Conservation (phyloP, 2,329 filamentous ascomycete genomes). For the Capronia americana region DNA sequence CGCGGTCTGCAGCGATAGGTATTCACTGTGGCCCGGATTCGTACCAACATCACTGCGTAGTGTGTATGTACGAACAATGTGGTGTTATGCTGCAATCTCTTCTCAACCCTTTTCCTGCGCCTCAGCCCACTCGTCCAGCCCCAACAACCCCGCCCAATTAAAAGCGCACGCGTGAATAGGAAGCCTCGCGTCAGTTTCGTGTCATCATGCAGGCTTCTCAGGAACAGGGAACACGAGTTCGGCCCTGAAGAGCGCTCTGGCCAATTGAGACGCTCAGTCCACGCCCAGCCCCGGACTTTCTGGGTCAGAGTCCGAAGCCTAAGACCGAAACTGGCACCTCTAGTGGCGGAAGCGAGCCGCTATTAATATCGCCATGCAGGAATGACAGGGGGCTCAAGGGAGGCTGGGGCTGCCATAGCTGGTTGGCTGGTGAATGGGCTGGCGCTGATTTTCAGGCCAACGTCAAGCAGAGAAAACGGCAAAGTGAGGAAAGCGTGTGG, state of each 20-base stretch:
- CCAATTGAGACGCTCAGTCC: conserved; percentile 3
- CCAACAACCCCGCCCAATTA: conserved; percentile 12
- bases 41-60: background rate
- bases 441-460: conserved; percentile 22
- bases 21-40: background rate
- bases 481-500: conserved; percentile 11
- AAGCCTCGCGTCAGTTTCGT: conserved; percentile 31
- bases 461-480: background rate
- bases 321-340: conserved; percentile 12
- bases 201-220: conserved; percentile 17
- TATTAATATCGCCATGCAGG: conserved; percentile 34
- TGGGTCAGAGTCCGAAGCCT: conserved; percentile 20
- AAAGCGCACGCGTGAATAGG: conserved; percentile 13
- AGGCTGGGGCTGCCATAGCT: conserved; percentile 4
- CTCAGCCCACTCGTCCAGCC: background rate
- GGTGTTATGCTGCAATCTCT: conserved; percentile 3
- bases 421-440: conserved; percentile 6
- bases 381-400: conserved; percentile 5
- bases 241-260: background rate
- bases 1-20: background rate
- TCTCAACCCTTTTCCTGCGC: conserved; percentile 9
- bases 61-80: background rate
- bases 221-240: conserved; percentile 20
- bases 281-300: conserved; percentile 25
- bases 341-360: conserved; percentile 36